Evolutionary conservation across 805 yeast species (phyloP).

Genomic region (Ascoidea rubescens): DNA sequence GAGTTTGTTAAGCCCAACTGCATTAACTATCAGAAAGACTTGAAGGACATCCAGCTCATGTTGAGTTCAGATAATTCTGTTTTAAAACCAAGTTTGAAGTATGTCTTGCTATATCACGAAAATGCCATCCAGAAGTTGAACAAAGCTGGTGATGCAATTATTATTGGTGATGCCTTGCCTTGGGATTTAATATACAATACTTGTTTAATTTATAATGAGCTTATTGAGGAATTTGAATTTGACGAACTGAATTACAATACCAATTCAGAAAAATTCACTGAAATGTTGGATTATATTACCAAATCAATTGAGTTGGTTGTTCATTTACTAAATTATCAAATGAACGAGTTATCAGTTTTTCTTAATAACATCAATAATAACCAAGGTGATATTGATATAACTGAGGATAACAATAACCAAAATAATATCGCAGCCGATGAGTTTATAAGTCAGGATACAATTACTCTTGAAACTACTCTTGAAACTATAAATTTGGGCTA

Average conservation of each 20-base stretch:
- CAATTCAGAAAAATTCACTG: not conserved
- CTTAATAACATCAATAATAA: too few species aligned
- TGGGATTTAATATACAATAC: conserved; percentile 10
- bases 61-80: conserved; percentile 4
- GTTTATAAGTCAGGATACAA: not conserved
- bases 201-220: conserved; percentile 9
- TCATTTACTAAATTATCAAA: conserved; percentile 6
- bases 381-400: not conserved
- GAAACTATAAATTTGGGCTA: not conserved
- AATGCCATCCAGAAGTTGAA: not conserved
- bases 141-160: not conserved
- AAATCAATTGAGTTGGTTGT: conserved; percentile 4
- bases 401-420: not conserved
- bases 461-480: too few species aligned
- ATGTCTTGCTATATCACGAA: not conserved
- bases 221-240: conserved; percentile 7
- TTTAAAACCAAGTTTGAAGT: not conserved
- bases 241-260: not conserved
- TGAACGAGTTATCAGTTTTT: conserved; percentile 2
- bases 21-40: conserved; percentile 18
- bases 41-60: conserved; percentile 18
- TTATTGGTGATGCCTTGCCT: conserved; percentile 1
- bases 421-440: not conserved
- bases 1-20: conserved; percentile 35
- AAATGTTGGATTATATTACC: not conserved